Evolutionary conservation across 768 basidiomycete species (phyloP), one percentile per base, ranked within the genome.

Genomic region (Lentinula edodes): DNA sequence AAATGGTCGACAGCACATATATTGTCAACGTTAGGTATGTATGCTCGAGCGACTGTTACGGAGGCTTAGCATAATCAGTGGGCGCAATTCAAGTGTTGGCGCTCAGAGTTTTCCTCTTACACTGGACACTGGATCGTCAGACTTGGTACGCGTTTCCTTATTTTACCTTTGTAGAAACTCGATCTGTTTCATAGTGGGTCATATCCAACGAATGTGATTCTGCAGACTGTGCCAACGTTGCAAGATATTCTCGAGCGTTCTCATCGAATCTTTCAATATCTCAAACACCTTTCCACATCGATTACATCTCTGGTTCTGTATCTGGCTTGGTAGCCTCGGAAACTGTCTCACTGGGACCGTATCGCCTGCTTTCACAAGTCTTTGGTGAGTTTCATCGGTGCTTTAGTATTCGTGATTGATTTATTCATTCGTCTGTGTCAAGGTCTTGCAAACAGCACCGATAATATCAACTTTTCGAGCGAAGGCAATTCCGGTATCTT

Each of bases 51-150:
- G 12, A 41, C 16, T 23, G 54, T 56, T 20, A 28, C 28, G 28
- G 41, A 15, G 20, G 5, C 41, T 28, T n/a, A 56, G 6, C 34
- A 36, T 41, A 28, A 28, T 28, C 28, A 28, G 28, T 28, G 28
- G 28, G 28, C 7, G 41, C 36, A 43, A 16, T 36, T 51, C 2
- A 50, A 82, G 78, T 38, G 70, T 81, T 50, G 79, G 78, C 51
- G 74, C 72, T 3, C 78, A 80, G 66, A 62, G 70, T 43, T 77
- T 84, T 61, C 72, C 73, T 67, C 72, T 79, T 20, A 76, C 82
- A 4, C 70, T 84, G 34, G 83, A 85, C 66, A 85, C 84, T 7
- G 84, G 84, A 52, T 86, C 83, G 3, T 78, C 85, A 0, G 84
- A 85, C 67, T 66, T 86, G 64, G 83, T 83, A 64, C 51, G 75